Base-by-base conservation (phyloP, 176 grass and related monocot species). In the Zoysia japonica region DNA sequence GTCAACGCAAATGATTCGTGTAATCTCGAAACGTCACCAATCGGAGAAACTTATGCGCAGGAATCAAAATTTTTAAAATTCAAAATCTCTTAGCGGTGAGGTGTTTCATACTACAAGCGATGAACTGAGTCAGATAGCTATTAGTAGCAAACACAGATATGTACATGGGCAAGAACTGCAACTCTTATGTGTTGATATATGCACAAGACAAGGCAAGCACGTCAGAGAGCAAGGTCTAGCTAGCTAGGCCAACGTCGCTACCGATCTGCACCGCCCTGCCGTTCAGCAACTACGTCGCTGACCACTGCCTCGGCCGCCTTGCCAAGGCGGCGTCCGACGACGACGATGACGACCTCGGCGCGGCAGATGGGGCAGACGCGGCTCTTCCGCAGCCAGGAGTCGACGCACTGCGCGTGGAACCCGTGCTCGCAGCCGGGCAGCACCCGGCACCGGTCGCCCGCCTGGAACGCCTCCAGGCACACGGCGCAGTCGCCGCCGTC, bases 371-470 rank as follows among this genome's bases (percentile, higher is more conserved):
- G 92, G 72, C 92, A 94, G 11, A 83, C 5, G 2, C 86, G 69
- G 70, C 73, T 79, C 56, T 87, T 87, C 67, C 77, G 70, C 81
- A 91, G 40, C 92, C 92, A 94, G 5, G 84, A 64, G 75, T 85
- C 92, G 5, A 94, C 84, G 16, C 92, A 94, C 52, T 82, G 49
- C 41, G 78, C 81, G 64, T 94, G 92, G 78, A 94, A 94, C 13
- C 81, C 71, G 68, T 94, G 89, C 36, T 78, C 63, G 84, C 89
- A 94, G 55, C 73, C 11, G 6, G 91, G 87, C 42, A 93, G 63
- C 39, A 52, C 67, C 13, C 78, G 67, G 78, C 87, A 90, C 74
- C 60, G 63, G 39, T 96, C 93, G 3, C 90, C 90, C 2, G 69
- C 56, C 79, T 67, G 77, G 78, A 92, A 90, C 64, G 13, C 61